Percentiles rank a stretch among this genome's conserved stretches.
phyloP scores from a whole-genome alignment of 169 alveolate species.

The Theileria equi region DNA sequence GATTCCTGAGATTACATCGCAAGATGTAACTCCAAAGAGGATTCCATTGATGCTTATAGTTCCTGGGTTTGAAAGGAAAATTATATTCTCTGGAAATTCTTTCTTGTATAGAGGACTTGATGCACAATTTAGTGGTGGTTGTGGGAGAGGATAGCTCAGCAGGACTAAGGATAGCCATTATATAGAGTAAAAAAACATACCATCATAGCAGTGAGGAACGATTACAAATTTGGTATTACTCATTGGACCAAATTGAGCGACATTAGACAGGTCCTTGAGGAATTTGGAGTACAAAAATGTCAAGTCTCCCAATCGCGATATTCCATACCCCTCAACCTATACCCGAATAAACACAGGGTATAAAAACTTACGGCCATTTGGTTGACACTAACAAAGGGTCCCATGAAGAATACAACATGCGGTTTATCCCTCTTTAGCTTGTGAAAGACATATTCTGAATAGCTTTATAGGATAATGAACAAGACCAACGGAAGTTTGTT shows the following conservation, averaged over 20 bases:
- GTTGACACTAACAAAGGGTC: constrained; percentile 60
- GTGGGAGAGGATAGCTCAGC: constrained; percentile 60
- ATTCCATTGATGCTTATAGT: constrained; percentile 43
- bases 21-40: constrained; percentile 55
- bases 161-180: constrained; percentile 16
- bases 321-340: constrained; percentile 46
- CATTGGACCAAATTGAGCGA: constrained; percentile 24
- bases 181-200: not conserved
- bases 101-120: constrained; percentile 1
- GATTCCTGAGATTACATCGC: constrained; percentile 59
- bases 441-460: constrained; percentile 39
- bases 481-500: constrained; percentile 35
- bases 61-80: constrained; percentile 63
- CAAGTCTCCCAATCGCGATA: constrained; percentile 50
- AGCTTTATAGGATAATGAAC: not conserved
- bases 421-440: constrained; percentile 55
- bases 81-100: constrained; percentile 39
- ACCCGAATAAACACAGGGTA: not conserved
- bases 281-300: constrained; percentile 42
- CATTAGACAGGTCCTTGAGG: constrained; percentile 30
- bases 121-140: constrained; percentile 59
- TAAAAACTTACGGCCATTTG: constrained; percentile 45
- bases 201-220: constrained; percentile 64
- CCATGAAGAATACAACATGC: constrained; percentile 57
- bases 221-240: constrained; percentile 40